Evolutionary conservation across 345 rosid species (phyloP).

Genomic region (Arabidopsis suecica): DNA sequence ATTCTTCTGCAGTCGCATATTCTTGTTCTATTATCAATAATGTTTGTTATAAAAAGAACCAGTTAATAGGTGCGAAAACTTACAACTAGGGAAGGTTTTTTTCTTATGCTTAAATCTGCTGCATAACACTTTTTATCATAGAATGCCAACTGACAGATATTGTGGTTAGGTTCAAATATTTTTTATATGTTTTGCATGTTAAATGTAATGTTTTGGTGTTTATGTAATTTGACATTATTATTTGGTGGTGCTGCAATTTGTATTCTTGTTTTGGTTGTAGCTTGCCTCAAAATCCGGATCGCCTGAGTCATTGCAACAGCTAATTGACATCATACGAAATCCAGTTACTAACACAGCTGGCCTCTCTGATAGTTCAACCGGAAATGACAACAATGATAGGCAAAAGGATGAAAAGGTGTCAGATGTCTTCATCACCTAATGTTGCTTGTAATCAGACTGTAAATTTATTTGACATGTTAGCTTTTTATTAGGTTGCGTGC

Average conservation of each 20-base stretch:
- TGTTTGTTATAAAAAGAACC: neutral
- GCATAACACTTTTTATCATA: conserved; percentile 1
- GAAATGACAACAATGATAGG: conserved; percentile 72
- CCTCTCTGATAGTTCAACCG: conserved; percentile 53
- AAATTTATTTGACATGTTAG: conserved; percentile 29
- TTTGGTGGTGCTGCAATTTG: neutral
- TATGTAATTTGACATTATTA: conserved; percentile 2
- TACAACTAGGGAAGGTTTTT: neutral
- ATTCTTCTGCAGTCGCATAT: neutral
- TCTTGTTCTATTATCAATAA: conserved; percentile 6
- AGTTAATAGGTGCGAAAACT: neutral
- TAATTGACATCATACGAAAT: conserved; percentile 80
- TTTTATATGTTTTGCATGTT: conserved; percentile 7
- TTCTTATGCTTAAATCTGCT: conserved; percentile 10
- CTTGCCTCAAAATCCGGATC: conserved; percentile 87
- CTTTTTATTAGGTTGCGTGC: conserved; percentile 55
- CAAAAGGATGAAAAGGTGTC: conserved; percentile 83
- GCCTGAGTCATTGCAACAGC: conserved; percentile 74
- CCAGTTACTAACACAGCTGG: conserved; percentile 57
- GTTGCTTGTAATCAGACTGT: conserved; percentile 23
- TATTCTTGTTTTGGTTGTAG: conserved; percentile 49
- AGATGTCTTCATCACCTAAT: conserved; percentile 15
- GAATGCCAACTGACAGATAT: conserved; percentile 5
- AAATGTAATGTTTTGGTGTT: neutral
- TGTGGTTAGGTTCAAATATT: conserved; percentile 4